Evolutionary conservation across 1,284 basidiomycete species (phyloP), one percentile per base, ranked within the genome.

Genomic region (Cryptococcus sp.): DNA sequence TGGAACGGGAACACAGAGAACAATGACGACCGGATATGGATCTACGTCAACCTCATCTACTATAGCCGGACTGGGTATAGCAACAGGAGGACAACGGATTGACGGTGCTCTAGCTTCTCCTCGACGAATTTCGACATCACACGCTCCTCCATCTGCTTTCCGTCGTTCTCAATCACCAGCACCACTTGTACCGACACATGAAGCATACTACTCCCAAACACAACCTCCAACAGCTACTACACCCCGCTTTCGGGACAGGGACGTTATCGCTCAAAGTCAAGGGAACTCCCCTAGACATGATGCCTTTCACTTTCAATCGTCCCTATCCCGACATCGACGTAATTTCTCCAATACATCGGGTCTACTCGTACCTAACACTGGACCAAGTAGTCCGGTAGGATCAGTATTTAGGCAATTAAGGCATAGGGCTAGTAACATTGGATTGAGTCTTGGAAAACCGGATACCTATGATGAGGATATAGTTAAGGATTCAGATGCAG

Each of bases 351-450:
- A 22, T 42, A 16, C 23, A 21, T 31, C 53, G 19, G 46, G 31
- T 21, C 21, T 54, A 9, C 16, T 48, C 45, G 37, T 48, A 21
- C 47, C 48, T 3, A 39, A 34, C n/a, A 7, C 19, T 23, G 18
- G 36, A 23, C 59, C 54, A 9, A 24, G 31, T 11, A 61, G 59
- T 49, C 69, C 69, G 2, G 54, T 48, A 14, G 59, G 61, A 7
- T 57, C 64, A 2, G 56, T 73, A 16, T 48, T 71, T 41, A 45
- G 57, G 34, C 56, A 50, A 23, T 48, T 73, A 22, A 61, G 59
- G 43, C 63, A 57, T 39, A 61, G 57, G n/a, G 66, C 65, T 7
- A 72, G 69, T 48, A 49, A 53, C 11, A 62, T 70, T 2, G 70
- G 70, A 2, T 48, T 73, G 19, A 54, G 52, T 18, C 40, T 64